A percentile compares a stretch with the other conserved stretches of the same genome.
phyloP scores from a whole-genome alignment of 495 filamentous ascomycete species.

The Echria macrotheca region DNA sequence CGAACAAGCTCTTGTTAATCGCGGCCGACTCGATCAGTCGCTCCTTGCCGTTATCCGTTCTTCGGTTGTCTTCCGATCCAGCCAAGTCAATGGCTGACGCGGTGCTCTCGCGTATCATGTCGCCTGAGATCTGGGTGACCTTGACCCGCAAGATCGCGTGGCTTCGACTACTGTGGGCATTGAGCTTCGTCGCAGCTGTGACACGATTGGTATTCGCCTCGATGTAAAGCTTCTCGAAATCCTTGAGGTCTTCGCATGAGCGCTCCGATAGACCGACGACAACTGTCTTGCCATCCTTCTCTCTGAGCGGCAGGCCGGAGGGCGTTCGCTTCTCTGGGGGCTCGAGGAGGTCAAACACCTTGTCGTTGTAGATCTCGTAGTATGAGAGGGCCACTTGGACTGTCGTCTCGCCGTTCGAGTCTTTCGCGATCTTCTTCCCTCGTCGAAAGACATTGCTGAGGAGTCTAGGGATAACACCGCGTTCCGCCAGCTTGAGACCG shows the following conservation, averaged over 20 bases:
- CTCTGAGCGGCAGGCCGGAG: conserved; percentile 77
- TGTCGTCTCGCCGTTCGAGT: conserved; percentile 64
- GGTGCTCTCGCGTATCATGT: conserved; percentile 68
- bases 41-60: conserved; percentile 93
- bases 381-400: conserved; percentile 83
- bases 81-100: conserved; percentile 95
- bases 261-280: conserved; percentile 89
- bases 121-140: conserved; percentile 65
- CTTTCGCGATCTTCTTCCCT: conserved; percentile 81
- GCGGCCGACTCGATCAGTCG: conserved; percentile 91
- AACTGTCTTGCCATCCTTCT: conserved; percentile 84
- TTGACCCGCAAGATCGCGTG: conserved; percentile 93
- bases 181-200: conserved; percentile 91
- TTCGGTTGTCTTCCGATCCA: conserved; percentile 90
- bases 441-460: conserved; percentile 82
- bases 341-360: conserved; percentile 90
- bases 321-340: conserved; percentile 82
- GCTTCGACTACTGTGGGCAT: conserved; percentile 87
- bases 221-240: conserved; percentile 89
- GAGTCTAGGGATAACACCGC: conserved; percentile 86
- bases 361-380: conserved; percentile 98
- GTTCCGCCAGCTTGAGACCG: conserved; percentile 78
- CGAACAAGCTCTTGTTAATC: conserved; percentile 97
- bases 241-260: conserved; percentile 77
- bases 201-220: conserved; percentile 90